A percentile compares a stretch with the other conserved stretches of the same genome.
phyloP scores from a whole-genome alignment of 2,329 filamentous ascomycete genomes.

The Hymenoscyphus occultus region DNA sequence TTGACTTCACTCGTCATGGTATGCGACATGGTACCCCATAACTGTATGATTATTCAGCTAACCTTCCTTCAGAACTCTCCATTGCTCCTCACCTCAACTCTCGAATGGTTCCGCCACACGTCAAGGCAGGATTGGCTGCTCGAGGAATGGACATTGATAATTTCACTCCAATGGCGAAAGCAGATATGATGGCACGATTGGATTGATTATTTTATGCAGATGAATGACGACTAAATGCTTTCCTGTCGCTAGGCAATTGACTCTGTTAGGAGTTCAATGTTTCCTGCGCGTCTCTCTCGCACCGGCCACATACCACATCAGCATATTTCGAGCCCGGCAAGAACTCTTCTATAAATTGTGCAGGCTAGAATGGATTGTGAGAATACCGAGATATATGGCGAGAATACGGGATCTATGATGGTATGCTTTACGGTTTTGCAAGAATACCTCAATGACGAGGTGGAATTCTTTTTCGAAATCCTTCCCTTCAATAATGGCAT shows the following conservation, averaged over 20 bases:
- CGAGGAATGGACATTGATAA: conserved; percentile 90
- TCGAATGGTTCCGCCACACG: conserved; percentile 81
- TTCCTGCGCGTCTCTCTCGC: conserved; percentile 34
- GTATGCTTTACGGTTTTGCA: conserved; percentile 36
- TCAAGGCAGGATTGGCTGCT: conserved; percentile 68
- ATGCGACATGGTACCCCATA: conserved; percentile 30
- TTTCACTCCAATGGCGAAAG: conserved; percentile 84
- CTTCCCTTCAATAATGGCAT: conserved; percentile 21
- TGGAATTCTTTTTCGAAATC: conserved; percentile 25
- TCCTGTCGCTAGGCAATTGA: conserved; percentile 32
- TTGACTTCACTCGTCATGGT: conserved; percentile 95
- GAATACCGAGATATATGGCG: conserved; percentile 32
- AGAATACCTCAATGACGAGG: conserved; percentile 32
- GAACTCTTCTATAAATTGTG: conserved; percentile 28
- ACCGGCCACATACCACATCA: conserved; percentile 25
- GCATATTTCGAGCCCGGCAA: conserved; percentile 33
- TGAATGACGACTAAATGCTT: conserved; percentile 38
- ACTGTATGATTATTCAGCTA: conserved; percentile 13
- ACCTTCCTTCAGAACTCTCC: conserved; percentile 71
- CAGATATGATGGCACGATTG: conserved; percentile 96
- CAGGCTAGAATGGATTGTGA: conserved; percentile 32
- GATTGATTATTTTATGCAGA: conserved; percentile 56
- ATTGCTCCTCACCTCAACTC: conserved; percentile 86
- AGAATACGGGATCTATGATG: conserved; percentile 34
- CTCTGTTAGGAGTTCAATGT: conserved; percentile 30